Evolutionary conservation across 768 basidiomycete genomes (phyloP).

Genomic region (Crassisporium funariophilum): DNA sequence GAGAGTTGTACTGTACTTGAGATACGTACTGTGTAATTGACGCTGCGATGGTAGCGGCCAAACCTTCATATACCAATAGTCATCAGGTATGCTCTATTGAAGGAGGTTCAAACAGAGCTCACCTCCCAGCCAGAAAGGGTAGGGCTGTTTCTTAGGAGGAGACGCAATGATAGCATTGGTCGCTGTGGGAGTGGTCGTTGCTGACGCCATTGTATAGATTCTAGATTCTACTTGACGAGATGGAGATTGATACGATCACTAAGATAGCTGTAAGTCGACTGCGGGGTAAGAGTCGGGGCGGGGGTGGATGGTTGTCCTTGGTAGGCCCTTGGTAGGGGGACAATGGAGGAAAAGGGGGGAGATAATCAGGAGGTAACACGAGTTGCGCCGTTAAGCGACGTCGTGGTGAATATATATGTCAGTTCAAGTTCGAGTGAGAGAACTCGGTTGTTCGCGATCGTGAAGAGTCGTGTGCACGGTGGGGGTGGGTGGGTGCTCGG

Average conservation of each 20-base stretch:
- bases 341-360: too few relatives aligned
- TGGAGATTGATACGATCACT: neutral
- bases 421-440: neutral
- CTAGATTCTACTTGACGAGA: neutral
- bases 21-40: slow-evolving; percentile 75
- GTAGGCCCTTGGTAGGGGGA: too few relatives aligned
- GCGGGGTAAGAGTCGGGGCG: too few relatives aligned
- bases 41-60: slow-evolving; percentile 88
- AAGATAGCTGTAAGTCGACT: too few relatives aligned
- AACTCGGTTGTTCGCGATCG: too few relatives aligned
- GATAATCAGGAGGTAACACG: too few relatives aligned
- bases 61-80: slow-evolving; percentile 22
- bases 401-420: neutral
- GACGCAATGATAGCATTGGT: slow-evolving; percentile 5
- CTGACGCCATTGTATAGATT: too few relatives aligned
- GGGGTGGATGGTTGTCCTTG: too few relatives aligned
- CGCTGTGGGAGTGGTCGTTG: neutral
- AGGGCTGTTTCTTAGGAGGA: slow-evolving; percentile 62
- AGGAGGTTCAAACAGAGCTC: slow-evolving; percentile 24
- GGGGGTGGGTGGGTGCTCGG: too few relatives aligned
- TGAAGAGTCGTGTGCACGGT: neutral
- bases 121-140: slow-evolving; percentile 88
- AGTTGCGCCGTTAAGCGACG: neutral
- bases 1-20: neutral
- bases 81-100: neutral